Evolutionary conservation across 2,329 filamentous ascomycete genomes (phyloP), one percentile per base, ranked within the genome.

Genomic region (Triangularia setosa): DNA sequence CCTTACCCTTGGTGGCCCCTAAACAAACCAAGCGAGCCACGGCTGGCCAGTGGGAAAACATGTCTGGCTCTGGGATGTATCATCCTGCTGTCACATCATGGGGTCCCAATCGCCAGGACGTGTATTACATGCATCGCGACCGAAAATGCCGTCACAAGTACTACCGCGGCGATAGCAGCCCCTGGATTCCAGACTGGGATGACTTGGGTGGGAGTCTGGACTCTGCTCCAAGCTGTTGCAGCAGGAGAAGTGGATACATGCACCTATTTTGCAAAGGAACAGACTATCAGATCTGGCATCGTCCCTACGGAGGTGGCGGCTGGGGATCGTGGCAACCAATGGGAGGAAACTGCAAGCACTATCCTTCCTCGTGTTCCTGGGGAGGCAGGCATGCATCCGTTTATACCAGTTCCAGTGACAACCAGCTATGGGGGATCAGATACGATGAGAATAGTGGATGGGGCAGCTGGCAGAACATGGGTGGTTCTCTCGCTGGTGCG

Each of bases 271-370:
- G 64, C 64, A 68, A 67, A 44, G 69, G 69, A 28, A 68, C 67
- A 18, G 69, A 70, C 58, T 52, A 59, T 14, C 65, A 67, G 59
- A 55, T 54, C 24, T 70, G 66, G 67, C 64, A 68, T 33, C 63
- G 62, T 9, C 28, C 55, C 8, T 70, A 67, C 33, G 58, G 61
- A 52, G 57, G 48, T 11, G 58, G 63, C 23, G 57, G 44, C 14
- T 70, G 65, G 66, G 64, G 67, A 44, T 21, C 48, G n/a, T 74
- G 73, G 72, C 71, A 73, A 65, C 63, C 66, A 33, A 70, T 76
- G 54, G 74, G 73, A 56, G 74, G 73, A 2, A 64, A 68, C 44
- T 61, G 74, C 28, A 67, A 69, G 63, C 64, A 69, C 53, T 66
- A 72, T 58, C 70, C 73, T 30, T 65, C 66, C 25, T 60, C 72